phyloP scores from a whole-genome alignment of 805 yeast genomes.

The Cyberlindnera japonica region DNA sequence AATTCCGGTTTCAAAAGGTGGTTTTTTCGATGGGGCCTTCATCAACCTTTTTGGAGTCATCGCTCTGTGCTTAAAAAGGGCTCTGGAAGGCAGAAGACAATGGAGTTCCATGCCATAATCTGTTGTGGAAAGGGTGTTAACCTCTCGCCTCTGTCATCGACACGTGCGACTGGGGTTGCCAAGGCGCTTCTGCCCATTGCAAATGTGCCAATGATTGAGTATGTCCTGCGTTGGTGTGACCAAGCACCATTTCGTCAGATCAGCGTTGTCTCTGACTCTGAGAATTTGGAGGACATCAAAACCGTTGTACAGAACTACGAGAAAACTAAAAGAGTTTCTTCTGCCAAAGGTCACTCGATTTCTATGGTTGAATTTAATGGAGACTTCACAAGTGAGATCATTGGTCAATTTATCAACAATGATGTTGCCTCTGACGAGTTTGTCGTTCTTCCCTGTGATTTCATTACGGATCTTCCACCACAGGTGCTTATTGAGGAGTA shows the following conservation, averaged over 20 bases:
- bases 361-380: conserved; percentile 42
- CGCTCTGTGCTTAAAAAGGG: not conserved
- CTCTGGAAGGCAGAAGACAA: conserved; percentile 25
- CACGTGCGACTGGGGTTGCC: conserved; percentile 59
- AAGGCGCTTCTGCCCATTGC: conserved; percentile 91
- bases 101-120: conserved; percentile 92
- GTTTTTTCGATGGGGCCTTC: not conserved
- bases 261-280: conserved; percentile 55
- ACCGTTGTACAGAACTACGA: conserved; percentile 45
- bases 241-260: conserved; percentile 72
- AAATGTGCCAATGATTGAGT: conserved; percentile 81
- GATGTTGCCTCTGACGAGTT: conserved; percentile 42
- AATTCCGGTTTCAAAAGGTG: not conserved
- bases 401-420: conserved; percentile 45
- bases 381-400: conserved; percentile 58
- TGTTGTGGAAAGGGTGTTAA: conserved; percentile 82
- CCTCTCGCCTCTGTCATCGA: conserved; percentile 67
- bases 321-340: conserved; percentile 35
- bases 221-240: conserved; percentile 91
- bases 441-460: conserved; percentile 91
- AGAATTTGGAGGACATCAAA: conserved; percentile 43
- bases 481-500: conserved; percentile 81
- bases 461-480: conserved; percentile 89
- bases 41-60: not conserved
- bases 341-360: conserved; percentile 33